These are phyloP conservation scores for Mantamonas sphyraenae DNA, from an alignment of 78 protist species.

Conservation along the genomic window DNA sequence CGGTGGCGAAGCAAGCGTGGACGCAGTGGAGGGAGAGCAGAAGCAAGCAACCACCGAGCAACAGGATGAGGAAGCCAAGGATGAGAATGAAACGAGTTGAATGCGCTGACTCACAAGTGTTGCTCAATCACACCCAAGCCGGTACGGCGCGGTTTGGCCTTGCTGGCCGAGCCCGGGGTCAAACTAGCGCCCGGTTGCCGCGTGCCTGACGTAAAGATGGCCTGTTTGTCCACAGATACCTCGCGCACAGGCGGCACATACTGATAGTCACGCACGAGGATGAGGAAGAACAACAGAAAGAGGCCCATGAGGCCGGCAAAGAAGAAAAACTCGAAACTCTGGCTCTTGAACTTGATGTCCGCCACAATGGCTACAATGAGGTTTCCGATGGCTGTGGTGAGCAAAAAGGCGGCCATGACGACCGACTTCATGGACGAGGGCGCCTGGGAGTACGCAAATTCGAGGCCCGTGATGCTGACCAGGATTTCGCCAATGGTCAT, in stretches of 20 bases:
- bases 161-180: neutral
- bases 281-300: constrained; percentile 23
- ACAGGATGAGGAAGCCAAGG: no score
- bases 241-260: no score
- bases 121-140: no score
- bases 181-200: no score
- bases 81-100: no score
- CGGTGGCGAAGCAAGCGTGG: no score
- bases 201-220: no score
- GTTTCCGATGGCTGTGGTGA: constrained; percentile 52
- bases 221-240: no score
- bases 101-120: no score
- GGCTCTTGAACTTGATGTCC: constrained; percentile 14
- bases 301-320: constrained; percentile 40
- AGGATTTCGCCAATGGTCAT: constrained; percentile 52
- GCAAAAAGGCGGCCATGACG: constrained; percentile 6
- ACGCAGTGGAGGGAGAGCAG: no score
- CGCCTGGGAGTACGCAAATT: constrained; percentile 64
- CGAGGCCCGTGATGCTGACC: constrained; percentile 52
- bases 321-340: constrained; percentile 32
- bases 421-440: constrained; percentile 59
- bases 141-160: neutral
- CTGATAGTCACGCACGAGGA: constrained; percentile 1
- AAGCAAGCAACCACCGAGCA: no score
- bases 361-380: constrained; percentile 57